A percentile compares a stretch with the other conserved stretches of the same genome.
phyloP scores from a whole-genome alignment of 2,329 filamentous ascomycete genomes.

The Ophioceras dolichostomum region DNA sequence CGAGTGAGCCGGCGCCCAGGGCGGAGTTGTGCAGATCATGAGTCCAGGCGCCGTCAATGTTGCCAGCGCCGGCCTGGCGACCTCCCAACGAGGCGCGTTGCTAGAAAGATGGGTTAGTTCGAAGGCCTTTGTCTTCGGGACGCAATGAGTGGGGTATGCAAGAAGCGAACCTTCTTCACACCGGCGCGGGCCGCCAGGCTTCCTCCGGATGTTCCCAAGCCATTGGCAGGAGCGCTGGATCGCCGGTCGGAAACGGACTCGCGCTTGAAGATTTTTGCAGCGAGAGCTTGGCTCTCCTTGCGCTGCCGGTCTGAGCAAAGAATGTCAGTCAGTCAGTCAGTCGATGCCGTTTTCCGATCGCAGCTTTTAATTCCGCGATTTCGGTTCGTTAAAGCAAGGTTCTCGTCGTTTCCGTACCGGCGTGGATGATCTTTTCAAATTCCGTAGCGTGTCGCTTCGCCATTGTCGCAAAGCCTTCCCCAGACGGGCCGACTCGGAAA shows the following conservation, averaged over 20 bases:
- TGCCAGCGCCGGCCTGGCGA: constrained; percentile 23
- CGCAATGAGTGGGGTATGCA: no score
- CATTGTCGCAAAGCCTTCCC: no score
- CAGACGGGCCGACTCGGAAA: no score
- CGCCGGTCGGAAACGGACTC: no score
- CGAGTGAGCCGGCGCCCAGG: constrained; percentile 29
- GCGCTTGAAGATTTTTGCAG: constrained; percentile 56
- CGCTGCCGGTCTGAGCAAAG: constrained; percentile 43
- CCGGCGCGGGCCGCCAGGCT: constrained; percentile 62
- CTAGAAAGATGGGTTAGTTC: constrained; percentile 14
- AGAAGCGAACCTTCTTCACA: constrained; percentile 63
- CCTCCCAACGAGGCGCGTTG: background rate
- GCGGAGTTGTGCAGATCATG: constrained; percentile 51
- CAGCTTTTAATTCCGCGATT: no score
- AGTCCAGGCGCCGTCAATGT: constrained; percentile 58
- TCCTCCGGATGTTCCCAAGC: constrained; percentile 21
- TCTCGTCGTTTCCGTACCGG: constrained; percentile 30
- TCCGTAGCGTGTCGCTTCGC: constrained; percentile 26
- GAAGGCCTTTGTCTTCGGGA: no score
- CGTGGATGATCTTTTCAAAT: constrained; percentile 43
- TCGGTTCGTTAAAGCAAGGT: no score
- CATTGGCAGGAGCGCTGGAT: constrained; percentile 32
- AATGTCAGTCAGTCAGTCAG: background rate
- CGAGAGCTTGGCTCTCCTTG: constrained; percentile 60
- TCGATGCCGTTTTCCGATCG: no score